Evolutionary conservation across 2,329 filamentous ascomycete genomes (phyloP).

Genomic region (Fusarium graminum): DNA sequence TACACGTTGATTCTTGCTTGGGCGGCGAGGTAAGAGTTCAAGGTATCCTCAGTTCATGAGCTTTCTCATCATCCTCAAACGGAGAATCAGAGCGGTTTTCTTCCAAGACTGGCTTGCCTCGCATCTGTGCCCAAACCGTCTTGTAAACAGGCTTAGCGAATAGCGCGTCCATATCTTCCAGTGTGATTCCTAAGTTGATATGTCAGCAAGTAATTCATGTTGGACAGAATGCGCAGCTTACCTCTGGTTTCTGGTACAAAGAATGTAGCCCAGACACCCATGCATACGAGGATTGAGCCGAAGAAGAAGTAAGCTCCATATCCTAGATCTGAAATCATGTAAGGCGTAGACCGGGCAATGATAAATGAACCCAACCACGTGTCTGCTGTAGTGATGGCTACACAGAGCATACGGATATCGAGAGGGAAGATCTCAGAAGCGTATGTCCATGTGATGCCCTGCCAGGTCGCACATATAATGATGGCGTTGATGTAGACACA

Average conservation of each 20-base stretch:
- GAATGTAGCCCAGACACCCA: constrained; percentile 63
- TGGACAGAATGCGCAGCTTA: constrained; percentile 8
- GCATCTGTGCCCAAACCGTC: constrained; percentile 51
- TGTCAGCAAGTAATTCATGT: constrained; percentile 10
- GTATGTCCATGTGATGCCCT: constrained; percentile 60
- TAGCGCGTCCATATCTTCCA: constrained; percentile 62
- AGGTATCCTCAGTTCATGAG: constrained; percentile 42
- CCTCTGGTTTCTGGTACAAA: constrained; percentile 67
- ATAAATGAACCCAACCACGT: constrained; percentile 58
- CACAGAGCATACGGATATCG: constrained; percentile 55
- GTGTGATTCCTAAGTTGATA: constrained; percentile 52
- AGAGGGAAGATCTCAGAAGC: constrained; percentile 62
- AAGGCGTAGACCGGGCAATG: constrained; percentile 56
- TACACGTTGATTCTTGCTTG: constrained; percentile 16
- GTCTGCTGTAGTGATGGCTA: constrained; percentile 53
- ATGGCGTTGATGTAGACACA: constrained; percentile 59
- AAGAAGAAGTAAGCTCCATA: constrained; percentile 69
- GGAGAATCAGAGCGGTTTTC: constrained; percentile 42
- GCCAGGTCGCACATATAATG: constrained; percentile 58
- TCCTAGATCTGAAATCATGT: constrained; percentile 57
- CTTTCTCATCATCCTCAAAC: constrained; percentile 39
- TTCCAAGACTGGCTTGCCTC: constrained; percentile 36
- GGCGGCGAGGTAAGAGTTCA: constrained; percentile 10
- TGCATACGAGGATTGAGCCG: constrained; percentile 58
- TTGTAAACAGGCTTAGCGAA: constrained; percentile 51